These are phyloP conservation scores for Polyporus tsugae DNA, from an alignment of 1,284 basidiomycete species.

Conservation along the genomic window DNA sequence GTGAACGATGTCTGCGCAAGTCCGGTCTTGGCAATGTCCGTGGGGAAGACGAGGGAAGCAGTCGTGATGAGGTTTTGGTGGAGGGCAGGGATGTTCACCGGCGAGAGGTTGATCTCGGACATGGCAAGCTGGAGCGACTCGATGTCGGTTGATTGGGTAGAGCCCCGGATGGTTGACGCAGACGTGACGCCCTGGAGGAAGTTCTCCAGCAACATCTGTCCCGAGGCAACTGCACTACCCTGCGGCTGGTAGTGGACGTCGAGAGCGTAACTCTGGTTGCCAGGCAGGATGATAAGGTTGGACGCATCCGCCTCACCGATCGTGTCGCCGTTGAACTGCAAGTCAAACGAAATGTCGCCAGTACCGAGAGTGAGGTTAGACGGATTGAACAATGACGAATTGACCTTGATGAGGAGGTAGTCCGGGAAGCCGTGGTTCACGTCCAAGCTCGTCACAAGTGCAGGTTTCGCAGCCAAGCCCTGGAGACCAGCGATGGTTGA, in stretches of 20 bases:
- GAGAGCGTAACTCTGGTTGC: slow-evolving; percentile 60
- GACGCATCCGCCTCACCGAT: slow-evolving; percentile 30
- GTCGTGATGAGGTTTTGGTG: slow-evolving; percentile 69
- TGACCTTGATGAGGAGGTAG: slow-evolving; percentile 77
- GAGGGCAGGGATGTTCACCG: slow-evolving; percentile 74
- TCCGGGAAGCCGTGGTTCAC: slow-evolving; percentile 75
- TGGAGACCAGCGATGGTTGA: slow-evolving; percentile 73
- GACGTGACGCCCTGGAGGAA: slow-evolving; percentile 75
- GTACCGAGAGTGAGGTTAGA: slow-evolving; percentile 77
- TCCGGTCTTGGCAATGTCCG: slow-evolving; percentile 65
- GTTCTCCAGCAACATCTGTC: slow-evolving; percentile 70
- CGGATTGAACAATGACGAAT: slow-evolving; percentile 66
- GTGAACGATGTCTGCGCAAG: slow-evolving; percentile 63
- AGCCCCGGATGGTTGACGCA: slow-evolving; percentile 66
- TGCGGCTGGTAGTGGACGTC: slow-evolving; percentile 73
- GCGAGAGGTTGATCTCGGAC: slow-evolving; percentile 66
- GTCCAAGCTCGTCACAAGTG: slow-evolving; percentile 67
- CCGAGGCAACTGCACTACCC: slow-evolving; percentile 62
- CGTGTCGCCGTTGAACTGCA: slow-evolving; percentile 57
- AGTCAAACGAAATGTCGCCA: slow-evolving; percentile 70
- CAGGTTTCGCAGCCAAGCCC: slow-evolving; percentile 69
- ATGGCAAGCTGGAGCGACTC: slow-evolving; percentile 72
- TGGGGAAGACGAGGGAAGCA: slow-evolving; percentile 63
- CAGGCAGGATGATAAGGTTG: slow-evolving; percentile 63
- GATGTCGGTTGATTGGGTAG: slow-evolving; percentile 66